phyloP scores from a whole-genome alignment of 1,139 yeast species.

The Nakaseomyces glabratus region DNA sequence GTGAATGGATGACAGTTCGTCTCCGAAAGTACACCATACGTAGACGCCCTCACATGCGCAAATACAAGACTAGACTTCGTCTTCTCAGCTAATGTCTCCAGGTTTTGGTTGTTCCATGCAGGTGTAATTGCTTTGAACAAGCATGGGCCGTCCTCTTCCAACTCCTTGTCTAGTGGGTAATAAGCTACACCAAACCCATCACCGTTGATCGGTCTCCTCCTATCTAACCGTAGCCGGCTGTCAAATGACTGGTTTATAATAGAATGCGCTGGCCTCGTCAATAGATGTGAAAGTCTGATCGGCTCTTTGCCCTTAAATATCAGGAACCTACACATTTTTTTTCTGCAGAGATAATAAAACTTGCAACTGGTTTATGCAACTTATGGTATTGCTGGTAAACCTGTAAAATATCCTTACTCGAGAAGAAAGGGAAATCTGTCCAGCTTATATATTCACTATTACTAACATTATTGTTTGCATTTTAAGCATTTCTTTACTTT shows the following conservation, averaged over 20 bases:
- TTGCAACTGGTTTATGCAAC: no score
- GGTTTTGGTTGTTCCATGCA: conserved; percentile 93
- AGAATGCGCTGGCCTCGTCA: conserved; percentile 94
- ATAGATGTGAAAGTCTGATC: conserved; percentile 71
- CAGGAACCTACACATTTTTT: conserved; percentile 30
- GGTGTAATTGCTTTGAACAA: conserved; percentile 91
- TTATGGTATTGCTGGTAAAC: no score
- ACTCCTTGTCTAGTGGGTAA: conserved; percentile 52
- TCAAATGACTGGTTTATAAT: conserved; percentile 95
- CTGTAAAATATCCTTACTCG: no score
- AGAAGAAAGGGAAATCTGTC: no score
- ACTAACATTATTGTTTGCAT: no score
- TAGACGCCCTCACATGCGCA: conserved; percentile 94
- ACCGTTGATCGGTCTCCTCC: conserved; percentile 87
- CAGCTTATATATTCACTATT: no score
- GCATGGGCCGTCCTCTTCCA: conserved; percentile 55
- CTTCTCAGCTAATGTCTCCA: conserved; percentile 76
- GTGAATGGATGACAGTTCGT: conserved; percentile 95
- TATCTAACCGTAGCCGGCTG: conserved; percentile 76
- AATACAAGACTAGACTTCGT: conserved; percentile 78
- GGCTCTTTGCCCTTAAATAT: conserved; percentile 55
- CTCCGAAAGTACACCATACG: conserved; percentile 87
- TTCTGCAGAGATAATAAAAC: no score
- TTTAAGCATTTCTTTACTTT: no score
- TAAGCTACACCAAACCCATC: conserved; percentile 98